Conservation (phyloP, 768 basidiomycete genomes). For the Suillus subaureus region DNA sequence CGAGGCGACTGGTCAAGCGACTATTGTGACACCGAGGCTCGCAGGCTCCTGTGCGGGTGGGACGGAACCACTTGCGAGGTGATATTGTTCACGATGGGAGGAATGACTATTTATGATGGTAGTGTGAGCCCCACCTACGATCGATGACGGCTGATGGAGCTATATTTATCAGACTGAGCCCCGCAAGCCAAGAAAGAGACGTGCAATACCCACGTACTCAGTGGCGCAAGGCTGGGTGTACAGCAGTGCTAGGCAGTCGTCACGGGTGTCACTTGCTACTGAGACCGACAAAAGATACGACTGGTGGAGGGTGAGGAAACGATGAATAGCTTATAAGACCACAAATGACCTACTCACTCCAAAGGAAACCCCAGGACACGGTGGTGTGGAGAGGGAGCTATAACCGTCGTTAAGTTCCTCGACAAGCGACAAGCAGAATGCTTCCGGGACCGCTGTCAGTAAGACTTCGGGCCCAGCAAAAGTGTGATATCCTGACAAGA, state of each 20-base stretch:
- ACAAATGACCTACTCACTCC: background rate
- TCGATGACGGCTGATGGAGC: background rate
- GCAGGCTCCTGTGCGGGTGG: background rate
- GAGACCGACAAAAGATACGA: background rate
- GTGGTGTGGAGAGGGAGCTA: background rate
- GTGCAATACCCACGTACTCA: background rate
- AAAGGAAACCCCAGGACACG: background rate
- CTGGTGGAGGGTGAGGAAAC: background rate
- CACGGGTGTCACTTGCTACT: background rate
- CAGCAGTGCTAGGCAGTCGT: background rate
- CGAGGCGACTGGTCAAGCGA: slow-evolving; percentile 3
- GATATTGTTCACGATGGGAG: slow-evolving; percentile 2
- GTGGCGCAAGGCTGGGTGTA: background rate
- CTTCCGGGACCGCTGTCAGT: background rate
- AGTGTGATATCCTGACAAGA: background rate
- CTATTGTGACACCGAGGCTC: background rate
- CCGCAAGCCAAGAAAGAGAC: background rate
- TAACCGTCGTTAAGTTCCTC: slow-evolving; percentile 2
- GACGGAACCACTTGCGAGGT: background rate
- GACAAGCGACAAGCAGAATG: background rate
- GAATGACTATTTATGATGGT: slow-evolving; percentile 2
- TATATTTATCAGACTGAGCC: background rate
- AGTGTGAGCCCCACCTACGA: background rate
- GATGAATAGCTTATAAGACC: too few species aligned
- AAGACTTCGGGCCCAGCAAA: background rate